Conservation (phyloP, 371 early-diverging fungal species). For the Syncephalastrum contaminatum region DNA sequence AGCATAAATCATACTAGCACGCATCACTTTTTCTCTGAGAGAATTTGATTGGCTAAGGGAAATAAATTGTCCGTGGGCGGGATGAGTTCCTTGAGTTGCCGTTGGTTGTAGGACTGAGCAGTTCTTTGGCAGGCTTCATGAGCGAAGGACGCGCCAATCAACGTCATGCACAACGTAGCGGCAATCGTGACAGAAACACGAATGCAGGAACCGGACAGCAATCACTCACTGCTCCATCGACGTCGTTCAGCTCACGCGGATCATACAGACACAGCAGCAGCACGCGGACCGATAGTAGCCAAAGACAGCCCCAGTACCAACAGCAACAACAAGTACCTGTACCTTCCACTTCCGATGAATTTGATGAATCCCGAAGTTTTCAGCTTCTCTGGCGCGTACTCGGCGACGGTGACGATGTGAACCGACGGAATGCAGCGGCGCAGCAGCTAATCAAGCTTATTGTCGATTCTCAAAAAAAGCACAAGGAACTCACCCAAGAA, state of each 20-base stretch:
- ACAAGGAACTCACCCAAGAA: conserved; percentile 29
- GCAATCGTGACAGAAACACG: conserved; percentile 24
- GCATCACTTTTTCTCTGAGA: too few species aligned
- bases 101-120: conserved; percentile 54
- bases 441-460: conserved; percentile 25
- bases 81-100: conserved; percentile 1
- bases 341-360: background rate
- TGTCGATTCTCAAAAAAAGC: conserved; percentile 24
- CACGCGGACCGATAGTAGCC: too few species aligned
- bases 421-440: conserved; percentile 23
- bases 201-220: conserved; percentile 1
- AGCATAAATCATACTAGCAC: too few species aligned
- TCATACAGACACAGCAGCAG: too few species aligned
- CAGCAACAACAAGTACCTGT: too few species aligned
- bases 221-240: background rate
- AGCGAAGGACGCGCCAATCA: conserved; percentile 7
- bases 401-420: conserved; percentile 30
- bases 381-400: conserved; percentile 28
- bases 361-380: conserved; percentile 23
- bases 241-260: background rate
- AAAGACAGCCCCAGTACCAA: too few species aligned
- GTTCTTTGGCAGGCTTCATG: conserved; percentile 57
- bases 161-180: conserved; percentile 44
- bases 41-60: background rate
- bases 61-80: background rate